Evolutionary conservation across 208 protist species (phyloP), one percentile per base, ranked within the genome.

Genomic region (Crithidia expoeki): DNA sequence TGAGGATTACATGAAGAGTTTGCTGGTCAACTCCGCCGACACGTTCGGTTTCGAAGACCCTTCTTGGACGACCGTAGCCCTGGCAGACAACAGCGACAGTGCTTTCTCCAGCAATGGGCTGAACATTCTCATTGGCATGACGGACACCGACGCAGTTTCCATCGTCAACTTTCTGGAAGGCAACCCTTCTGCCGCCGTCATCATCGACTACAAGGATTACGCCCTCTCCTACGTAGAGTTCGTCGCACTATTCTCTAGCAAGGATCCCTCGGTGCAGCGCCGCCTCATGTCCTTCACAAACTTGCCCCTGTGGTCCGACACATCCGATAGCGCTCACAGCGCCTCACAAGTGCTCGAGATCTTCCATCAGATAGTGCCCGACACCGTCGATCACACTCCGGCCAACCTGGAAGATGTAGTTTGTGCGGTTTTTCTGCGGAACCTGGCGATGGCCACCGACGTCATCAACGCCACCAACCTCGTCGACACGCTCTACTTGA

Each of bases 261-360:
- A 25, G 21, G 21, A 30, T 17, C 70, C 57, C 6, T 59, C 63
- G 16, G 63, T 74, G 59, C 70, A 72, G 58, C 36, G 49, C 23
- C 78, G 84, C 3, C 30, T 86, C 17, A 47, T 82, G 21, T 64
- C 77, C 30, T 17, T 84, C 38, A 83, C 57, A 14, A 86, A 71
- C 59, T 61, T 90, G 67, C 84, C 81, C 10, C 67, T 80, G 27
- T 86, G 81, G 84, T 72, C 33, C 30, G 72, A 90, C 58, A 68
- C 44, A 2, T 71, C 69, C 2, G 34, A 21, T 19, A n/a, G 6
- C 0, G 60, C 68, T 6, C 34, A 75, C 25, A 47, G 59, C 11
- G 27, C 21, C 0, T 69, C 27, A 4, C 36, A 28, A 30, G 60
- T 57, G 4, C 47, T 85, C 19, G 17, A 28, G 32, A n/a, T 33